Base-by-base conservation (phyloP, 176 grass and related monocot genomes). In the sorghum (Sorghum bicolor) region DNA sequence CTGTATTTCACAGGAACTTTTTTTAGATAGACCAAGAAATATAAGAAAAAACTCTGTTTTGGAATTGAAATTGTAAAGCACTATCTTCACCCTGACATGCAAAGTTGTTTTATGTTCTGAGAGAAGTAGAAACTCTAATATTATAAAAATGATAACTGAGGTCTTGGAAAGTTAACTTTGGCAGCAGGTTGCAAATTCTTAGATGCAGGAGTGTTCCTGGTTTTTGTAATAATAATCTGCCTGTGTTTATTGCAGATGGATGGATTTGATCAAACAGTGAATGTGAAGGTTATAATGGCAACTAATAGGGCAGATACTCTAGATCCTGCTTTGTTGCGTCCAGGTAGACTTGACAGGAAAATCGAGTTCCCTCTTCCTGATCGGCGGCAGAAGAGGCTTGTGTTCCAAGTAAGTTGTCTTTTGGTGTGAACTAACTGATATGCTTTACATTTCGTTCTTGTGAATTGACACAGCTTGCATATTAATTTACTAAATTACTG, bases 251-350 rank as follows among this genome's bases (percentile, higher is more conserved):
- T 88, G 53, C 89, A 99, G 96, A 99, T 99, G 96, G 96, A 99
- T 90, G 96, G 96, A 48, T 99, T 99, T 87, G 96, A 99, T 66
- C 96, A 99, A 77, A 99, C 96, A 20, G 96, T 99, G 40, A 99
- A 99, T 87, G 96, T 99, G 64, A 99, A 99, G 84, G 96, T 99
- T 80, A 99, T 99, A 87, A 99, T 99, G 96, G 96, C 96, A 7
- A 99, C 96, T n/a, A 99, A 99, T 71, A 84, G 96, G 74, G 96
- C 96, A 29, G 96, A 99, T 67, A 99, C 96, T 75, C 78, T 99
- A 67, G 96, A 99, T 65, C 96, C 96, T 58, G 96, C 96, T 86
- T 87, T 99, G 71, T 45, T 99, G 57, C 93, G 96, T 78, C 96
- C 96, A 33, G 96, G 96, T 77, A 89, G 96, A 62, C 83, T 99